phyloP scores from a whole-genome alignment of 768 basidiomycete species.

The Collybiopsis luxurians region DNA sequence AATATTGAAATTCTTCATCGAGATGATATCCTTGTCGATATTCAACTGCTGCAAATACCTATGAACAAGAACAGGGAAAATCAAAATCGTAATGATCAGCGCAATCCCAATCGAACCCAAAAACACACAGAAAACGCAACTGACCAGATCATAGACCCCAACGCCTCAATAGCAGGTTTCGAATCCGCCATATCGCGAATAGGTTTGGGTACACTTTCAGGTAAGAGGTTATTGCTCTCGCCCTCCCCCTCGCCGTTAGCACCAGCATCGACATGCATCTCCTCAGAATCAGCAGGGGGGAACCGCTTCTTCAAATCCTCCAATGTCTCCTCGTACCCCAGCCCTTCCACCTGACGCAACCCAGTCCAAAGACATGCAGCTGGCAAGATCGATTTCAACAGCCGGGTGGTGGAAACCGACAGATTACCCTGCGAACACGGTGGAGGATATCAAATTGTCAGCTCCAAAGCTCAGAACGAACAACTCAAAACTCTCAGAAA shows the following conservation, averaged over 20 bases:
- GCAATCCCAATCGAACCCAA: too few relatives aligned
- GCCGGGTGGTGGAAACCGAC: slow-evolving; percentile 75
- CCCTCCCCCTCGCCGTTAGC: slow-evolving; percentile 36
- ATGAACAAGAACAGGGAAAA: too few relatives aligned
- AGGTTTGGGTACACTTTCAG: slow-evolving; percentile 56
- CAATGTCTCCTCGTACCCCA: slow-evolving; percentile 68
- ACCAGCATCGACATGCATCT: too few relatives aligned
- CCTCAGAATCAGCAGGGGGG: slow-evolving; percentile 19
- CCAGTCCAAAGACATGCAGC: slow-evolving; percentile 86
- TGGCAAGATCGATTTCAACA: slow-evolving; percentile 80
- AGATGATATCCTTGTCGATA: slow-evolving; percentile 92
- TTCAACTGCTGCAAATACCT: slow-evolving; percentile 92
- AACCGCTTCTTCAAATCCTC: slow-evolving; percentile 68
- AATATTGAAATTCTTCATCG: slow-evolving; percentile 96
- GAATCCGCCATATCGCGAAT: slow-evolving; percentile 73
- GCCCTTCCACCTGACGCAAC: slow-evolving; percentile 80
- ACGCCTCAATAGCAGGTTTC: slow-evolving; percentile 70
- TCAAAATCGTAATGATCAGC: too few relatives aligned
- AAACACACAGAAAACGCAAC: slow-evolving; percentile 14
- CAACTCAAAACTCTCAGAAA: too few relatives aligned
- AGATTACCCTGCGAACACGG: slow-evolving; percentile 70
- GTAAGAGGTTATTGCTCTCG: slow-evolving; percentile 49
- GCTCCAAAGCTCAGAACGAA: neutral
- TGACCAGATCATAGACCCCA: slow-evolving; percentile 92
- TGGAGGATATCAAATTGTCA: neutral